These are phyloP conservation scores for Yamagishiella unicocca DNA, from an alignment of 139 green algal genomes.

Conservation along the genomic window DNA sequence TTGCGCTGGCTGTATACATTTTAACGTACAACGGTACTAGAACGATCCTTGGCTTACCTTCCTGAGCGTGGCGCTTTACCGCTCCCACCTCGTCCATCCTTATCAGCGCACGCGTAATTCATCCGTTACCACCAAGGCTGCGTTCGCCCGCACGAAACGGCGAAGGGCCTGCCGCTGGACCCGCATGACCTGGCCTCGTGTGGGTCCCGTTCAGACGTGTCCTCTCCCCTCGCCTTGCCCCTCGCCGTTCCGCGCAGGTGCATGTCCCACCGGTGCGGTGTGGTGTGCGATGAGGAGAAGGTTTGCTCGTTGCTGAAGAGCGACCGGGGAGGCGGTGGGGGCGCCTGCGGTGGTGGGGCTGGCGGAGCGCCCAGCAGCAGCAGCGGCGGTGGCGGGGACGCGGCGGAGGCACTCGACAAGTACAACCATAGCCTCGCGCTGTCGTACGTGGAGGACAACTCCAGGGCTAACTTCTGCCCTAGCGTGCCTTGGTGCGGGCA, in stretches of 20 bases:
- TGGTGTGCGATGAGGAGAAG: constrained; percentile 83
- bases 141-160: no score
- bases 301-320: constrained; percentile 62
- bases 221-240: neutral
- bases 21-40: no score
- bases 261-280: constrained; percentile 84
- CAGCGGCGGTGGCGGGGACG: neutral
- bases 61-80: no score
- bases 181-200: no score
- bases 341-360: neutral
- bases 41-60: no score
- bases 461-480: constrained; percentile 60
- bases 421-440: constrained; percentile 76
- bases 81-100: no score
- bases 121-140: no score
- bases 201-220: neutral
- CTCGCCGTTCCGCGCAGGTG: constrained; percentile 60
- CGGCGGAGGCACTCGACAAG: constrained; percentile 59
- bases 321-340: neutral
- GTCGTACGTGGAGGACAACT: constrained; percentile 80
- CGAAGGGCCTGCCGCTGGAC: no score
- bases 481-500: constrained; percentile 81
- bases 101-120: no score
- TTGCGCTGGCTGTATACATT: no score
- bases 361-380: neutral